phyloP scores from a whole-genome alignment of 768 basidiomycete species.

The Royoungia palumana region DNA sequence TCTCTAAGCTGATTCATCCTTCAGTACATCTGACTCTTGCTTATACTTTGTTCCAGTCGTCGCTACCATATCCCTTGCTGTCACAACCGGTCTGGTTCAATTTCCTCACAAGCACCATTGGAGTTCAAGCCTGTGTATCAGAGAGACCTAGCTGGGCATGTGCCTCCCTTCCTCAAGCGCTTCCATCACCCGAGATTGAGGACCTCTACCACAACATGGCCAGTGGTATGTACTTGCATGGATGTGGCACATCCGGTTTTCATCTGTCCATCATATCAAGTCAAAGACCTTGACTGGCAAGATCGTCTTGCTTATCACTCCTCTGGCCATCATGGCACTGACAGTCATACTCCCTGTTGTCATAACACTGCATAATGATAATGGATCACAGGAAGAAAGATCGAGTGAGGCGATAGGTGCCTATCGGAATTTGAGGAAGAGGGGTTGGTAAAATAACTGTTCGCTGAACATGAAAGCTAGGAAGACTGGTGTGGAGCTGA shows the following conservation, averaged over 20 bases:
- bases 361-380: slow-evolving; percentile 49
- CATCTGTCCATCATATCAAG: slow-evolving; percentile 72
- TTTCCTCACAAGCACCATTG: too few relatives aligned
- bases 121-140: too few relatives aligned
- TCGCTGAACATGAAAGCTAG: slow-evolving; percentile 71
- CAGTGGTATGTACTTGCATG: too few relatives aligned
- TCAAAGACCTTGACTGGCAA: slow-evolving; percentile 69
- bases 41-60: slow-evolving; percentile 73
- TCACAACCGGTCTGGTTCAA: too few relatives aligned
- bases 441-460: slow-evolving; percentile 61
- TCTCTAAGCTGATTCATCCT: slow-evolving; percentile 55
- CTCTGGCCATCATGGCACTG: slow-evolving; percentile 80
- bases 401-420: slow-evolving; percentile 37
- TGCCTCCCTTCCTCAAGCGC: too few relatives aligned
- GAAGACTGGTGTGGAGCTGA: slow-evolving; percentile 73
- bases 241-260: slow-evolving; percentile 70
- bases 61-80: slow-evolving; percentile 54
- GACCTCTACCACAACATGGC: too few relatives aligned
- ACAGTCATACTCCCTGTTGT: slow-evolving; percentile 93
- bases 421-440: slow-evolving; percentile 76
- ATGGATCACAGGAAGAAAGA: slow-evolving; percentile 23
- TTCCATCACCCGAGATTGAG: too few relatives aligned
- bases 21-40: slow-evolving; percentile 61
- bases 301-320: slow-evolving; percentile 74
- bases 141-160: too few relatives aligned